Evolutionary conservation across 2,329 filamentous ascomycete genomes (phyloP).

Genomic region (Ascochyta koolunga): DNA sequence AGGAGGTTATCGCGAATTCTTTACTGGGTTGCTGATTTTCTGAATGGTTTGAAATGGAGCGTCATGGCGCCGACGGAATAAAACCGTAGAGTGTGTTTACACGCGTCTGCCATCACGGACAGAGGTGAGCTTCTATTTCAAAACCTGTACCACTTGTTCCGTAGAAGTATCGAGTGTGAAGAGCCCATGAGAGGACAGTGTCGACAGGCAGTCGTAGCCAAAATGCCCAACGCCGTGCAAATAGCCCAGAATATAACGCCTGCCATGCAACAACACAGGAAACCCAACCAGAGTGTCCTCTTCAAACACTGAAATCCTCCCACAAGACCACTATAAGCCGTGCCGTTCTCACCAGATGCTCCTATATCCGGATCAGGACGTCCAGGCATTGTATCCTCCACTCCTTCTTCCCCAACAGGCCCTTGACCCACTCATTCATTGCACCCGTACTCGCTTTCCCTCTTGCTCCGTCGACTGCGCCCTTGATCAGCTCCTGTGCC

Average conservation of each 20-base stretch:
- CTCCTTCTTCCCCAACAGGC: conserved; percentile 79
- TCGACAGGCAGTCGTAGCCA: neutral
- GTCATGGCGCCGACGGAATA: neutral
- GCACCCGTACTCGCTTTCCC: conserved; percentile 65
- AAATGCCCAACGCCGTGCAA: conserved; percentile 24
- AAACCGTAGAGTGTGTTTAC: neutral
- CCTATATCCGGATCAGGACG: conserved; percentile 73
- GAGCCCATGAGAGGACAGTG: neutral
- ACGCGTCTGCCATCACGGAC: neutral
- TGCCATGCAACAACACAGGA: conserved; percentile 19
- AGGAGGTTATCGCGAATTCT: neutral
- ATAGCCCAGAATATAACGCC: conserved; percentile 30
- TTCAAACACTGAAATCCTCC: neutral
- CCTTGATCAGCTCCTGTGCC: conserved; percentile 37
- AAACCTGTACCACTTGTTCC: neutral
- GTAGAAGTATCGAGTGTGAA: neutral
- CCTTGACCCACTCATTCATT: conserved; percentile 76
- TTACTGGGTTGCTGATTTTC: neutral
- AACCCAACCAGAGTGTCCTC: neutral
- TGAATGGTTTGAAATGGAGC: neutral
- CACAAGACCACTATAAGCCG: neutral
- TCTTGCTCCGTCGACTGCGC: conserved; percentile 35
- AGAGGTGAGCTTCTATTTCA: neutral
- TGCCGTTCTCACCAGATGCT: neutral
- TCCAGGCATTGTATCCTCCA: conserved; percentile 93